Conservation (phyloP, 345 rosid genomes). For the Psidium friedrichsthalianum region DNA sequence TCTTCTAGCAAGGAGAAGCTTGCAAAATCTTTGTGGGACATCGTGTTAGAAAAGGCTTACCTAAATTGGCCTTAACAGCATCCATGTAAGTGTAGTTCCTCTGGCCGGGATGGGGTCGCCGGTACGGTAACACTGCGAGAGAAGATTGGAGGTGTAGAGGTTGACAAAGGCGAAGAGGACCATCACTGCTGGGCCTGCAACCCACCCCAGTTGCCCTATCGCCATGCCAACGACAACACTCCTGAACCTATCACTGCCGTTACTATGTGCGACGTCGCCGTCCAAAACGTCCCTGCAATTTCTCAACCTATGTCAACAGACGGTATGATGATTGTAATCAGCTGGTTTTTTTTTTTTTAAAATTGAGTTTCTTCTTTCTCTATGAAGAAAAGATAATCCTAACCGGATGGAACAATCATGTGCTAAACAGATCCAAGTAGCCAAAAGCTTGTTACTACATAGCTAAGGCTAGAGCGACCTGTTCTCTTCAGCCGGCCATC, state of each 20-base stretch:
- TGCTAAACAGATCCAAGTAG: not conserved
- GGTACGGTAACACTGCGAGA: conserved; percentile 30
- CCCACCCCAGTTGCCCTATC: conserved; percentile 43
- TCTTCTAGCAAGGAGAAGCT: not conserved
- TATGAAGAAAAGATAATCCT: not conserved
- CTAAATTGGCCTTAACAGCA: conserved; percentile 33
- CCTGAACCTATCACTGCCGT: conserved; percentile 51
- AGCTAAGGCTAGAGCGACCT: conserved; percentile 9
- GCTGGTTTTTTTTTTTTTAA: not conserved
- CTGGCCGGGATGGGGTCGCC: conserved; percentile 31
- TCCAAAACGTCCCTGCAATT: conserved; percentile 40
- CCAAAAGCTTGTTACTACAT: not conserved
- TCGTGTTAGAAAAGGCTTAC: conserved; percentile 1
- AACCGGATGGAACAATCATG: not conserved
- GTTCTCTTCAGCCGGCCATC: conserved; percentile 54
- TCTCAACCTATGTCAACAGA: not conserved
- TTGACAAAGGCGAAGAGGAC: conserved; percentile 34
- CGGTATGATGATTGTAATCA: not conserved
- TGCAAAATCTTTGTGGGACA: not conserved
- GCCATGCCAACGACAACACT: conserved; percentile 40
- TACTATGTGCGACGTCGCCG: conserved; percentile 31
- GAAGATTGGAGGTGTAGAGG: conserved; percentile 25
- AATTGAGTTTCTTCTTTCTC: not conserved
- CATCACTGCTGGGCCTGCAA: conserved; percentile 32
- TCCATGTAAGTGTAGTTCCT: conserved; percentile 46